phyloP scores from a whole-genome alignment of 1,139 yeast genomes.

The Hyphopichia khmerensis region DNA sequence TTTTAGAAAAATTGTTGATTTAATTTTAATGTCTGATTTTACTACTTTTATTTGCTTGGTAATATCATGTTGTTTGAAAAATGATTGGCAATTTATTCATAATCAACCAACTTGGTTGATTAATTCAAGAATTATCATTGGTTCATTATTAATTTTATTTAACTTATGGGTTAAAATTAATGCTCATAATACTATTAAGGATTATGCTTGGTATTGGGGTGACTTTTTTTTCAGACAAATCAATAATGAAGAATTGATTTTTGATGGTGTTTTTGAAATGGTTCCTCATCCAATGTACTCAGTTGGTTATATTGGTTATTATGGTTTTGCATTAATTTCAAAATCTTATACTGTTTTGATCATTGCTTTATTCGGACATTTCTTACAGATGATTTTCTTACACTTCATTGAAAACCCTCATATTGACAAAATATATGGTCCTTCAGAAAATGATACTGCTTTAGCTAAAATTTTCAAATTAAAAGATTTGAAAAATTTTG shows the following conservation, averaged over 20 bases:
- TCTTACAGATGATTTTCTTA: conserved; percentile 74
- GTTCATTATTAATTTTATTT: conserved; percentile 57
- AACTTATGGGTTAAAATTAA: conserved; percentile 86
- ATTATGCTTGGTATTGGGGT: conserved; percentile 96
- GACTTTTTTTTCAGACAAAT: conserved; percentile 85
- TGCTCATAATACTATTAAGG: conserved; percentile 87
- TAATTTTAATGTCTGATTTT: conserved; percentile 84
- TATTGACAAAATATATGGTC: conserved; percentile 75
- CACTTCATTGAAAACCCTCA: conserved; percentile 84
- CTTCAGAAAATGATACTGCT: conserved; percentile 39
- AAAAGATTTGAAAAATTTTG: conserved; percentile 45
- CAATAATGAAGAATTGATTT: conserved; percentile 69
- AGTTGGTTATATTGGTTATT: conserved; percentile 85
- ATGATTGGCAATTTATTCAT: conserved; percentile 40
- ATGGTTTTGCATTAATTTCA: conserved; percentile 78
- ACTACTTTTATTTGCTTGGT: conserved; percentile 74
- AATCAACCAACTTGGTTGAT: conserved; percentile 37
- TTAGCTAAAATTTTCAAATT: conserved; percentile 35
- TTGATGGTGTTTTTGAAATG: conserved; percentile 89
- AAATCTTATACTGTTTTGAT: conserved; percentile 72
- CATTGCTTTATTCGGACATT: conserved; percentile 76
- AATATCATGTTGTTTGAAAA: conserved; percentile 50
- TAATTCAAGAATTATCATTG: conserved; percentile 38
- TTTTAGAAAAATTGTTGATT: conserved; percentile 77
- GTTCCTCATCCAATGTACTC: conserved; percentile 96